These are phyloP conservation scores for Linderina pennispora DNA, from an alignment of 192 early-diverging fungal genomes.

Conservation along the genomic window DNA sequence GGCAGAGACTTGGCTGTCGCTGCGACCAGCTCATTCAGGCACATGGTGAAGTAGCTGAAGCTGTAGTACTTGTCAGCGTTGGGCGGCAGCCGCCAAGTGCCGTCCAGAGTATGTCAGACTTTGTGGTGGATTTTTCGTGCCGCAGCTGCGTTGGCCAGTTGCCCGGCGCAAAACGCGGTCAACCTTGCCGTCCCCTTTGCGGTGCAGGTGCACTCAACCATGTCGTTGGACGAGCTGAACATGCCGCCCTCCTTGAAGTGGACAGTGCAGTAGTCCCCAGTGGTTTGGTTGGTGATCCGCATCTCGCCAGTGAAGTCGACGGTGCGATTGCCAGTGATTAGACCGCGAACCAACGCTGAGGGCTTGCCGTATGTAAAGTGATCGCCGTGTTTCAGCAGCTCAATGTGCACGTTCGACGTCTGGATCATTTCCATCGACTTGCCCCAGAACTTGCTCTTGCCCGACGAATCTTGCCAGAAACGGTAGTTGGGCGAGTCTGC, in stretches of 20 bases:
- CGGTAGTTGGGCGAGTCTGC: constrained; percentile 74
- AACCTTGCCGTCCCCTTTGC: constrained; percentile 6
- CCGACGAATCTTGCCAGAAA: constrained; percentile 85
- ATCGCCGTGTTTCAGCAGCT: constrained; percentile 62
- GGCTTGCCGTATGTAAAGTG: constrained; percentile 87
- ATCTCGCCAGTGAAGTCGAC: constrained; percentile 90
- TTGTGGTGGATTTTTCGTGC: constrained; percentile 48
- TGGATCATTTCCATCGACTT: constrained; percentile 84
- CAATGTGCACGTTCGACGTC: constrained; percentile 76
- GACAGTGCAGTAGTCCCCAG: constrained; percentile 64
- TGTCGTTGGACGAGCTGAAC: constrained; percentile 67
- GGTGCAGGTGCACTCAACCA: constrained; percentile 52
- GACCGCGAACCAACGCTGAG: constrained; percentile 87
- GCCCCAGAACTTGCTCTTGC: constrained; percentile 98
- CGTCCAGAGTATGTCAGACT: constrained; percentile 76
- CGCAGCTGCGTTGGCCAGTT: constrained; percentile 63
- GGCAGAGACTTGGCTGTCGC: constrained; percentile 60
- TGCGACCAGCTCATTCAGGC: constrained; percentile 83
- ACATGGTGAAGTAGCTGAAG: constrained; percentile 80
- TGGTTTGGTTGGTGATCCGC: constrained; percentile 67
- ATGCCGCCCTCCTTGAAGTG: constrained; percentile 87
- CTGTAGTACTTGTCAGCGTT: constrained; percentile 81
- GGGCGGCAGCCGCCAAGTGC: constrained; percentile 59
- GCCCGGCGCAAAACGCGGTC: constrained; percentile 48
- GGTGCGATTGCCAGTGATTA: constrained; percentile 80